Evolutionary conservation across 768 basidiomycete genomes (phyloP).

Genomic region (Flagelloscypha sp.): DNA sequence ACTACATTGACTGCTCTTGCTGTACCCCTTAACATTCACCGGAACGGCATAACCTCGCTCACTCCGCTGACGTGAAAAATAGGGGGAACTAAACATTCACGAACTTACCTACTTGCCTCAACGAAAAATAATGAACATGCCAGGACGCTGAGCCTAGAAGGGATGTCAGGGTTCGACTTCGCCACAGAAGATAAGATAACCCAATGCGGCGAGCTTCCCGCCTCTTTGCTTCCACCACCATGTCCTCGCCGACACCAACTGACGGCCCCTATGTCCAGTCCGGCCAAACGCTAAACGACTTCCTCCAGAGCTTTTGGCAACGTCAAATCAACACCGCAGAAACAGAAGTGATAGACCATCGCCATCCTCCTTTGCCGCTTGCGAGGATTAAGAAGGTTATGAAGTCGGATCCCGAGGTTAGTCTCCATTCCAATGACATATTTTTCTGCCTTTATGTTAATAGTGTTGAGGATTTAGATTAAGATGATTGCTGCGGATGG

Average conservation of each 20-base stretch:
- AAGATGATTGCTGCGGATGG: constrained; percentile 99
- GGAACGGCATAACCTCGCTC: no score
- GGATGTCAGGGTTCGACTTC: no score
- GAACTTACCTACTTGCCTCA: no score
- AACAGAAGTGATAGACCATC: constrained; percentile 79
- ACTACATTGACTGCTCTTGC: no score
- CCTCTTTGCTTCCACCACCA: constrained; percentile 1
- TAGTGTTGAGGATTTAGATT: constrained; percentile 6
- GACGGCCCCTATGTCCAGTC: constrained; percentile 71
- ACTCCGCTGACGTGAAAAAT: no score
- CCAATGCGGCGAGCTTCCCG: no score
- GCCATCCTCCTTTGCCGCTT: constrained; percentile 82
- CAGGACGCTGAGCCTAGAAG: no score
- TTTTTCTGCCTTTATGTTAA: constrained; percentile 1
- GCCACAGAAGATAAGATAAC: no score
- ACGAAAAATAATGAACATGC: no score
- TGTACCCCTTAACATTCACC: no score
- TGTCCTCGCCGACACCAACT: constrained; percentile 5
- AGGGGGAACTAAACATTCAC: no score
- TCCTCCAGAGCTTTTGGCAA: constrained; percentile 86
- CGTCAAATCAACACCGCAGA: constrained; percentile 81
- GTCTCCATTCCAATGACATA: no score
- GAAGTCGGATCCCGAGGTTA: constrained; percentile 96
- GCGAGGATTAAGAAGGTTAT: constrained; percentile 99
- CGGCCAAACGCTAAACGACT: constrained; percentile 80